Evolutionary conservation across 345 rosid genomes (phyloP).

Genomic region (Syzygium jambos): DNA sequence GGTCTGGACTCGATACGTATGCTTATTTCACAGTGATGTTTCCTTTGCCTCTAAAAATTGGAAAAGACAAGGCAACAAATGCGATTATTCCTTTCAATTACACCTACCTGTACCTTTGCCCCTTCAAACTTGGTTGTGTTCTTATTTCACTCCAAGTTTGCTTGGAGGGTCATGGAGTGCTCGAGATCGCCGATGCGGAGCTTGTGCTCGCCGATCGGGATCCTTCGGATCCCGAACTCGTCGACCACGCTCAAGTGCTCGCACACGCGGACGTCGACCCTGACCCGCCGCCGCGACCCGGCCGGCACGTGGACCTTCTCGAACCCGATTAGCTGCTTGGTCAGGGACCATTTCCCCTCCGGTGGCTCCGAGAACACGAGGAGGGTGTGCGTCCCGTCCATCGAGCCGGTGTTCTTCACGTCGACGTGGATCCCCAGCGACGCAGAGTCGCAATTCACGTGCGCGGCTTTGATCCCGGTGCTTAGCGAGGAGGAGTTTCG

Average conservation of each 20-base stretch:
- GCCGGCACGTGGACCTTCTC: conserved; percentile 56
- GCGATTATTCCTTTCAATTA: not conserved
- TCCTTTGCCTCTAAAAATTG: not conserved
- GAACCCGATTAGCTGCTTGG: conserved; percentile 62
- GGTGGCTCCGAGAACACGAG: conserved; percentile 64
- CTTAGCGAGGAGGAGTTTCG: conserved; percentile 19
- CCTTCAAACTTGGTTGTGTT: not conserved
- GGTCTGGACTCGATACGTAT: not conserved
- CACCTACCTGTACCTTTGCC: not conserved
- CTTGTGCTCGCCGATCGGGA: conserved; percentile 75
- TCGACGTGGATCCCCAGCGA: conserved; percentile 41
- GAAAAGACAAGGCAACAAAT: not conserved
- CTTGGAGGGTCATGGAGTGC: conserved; percentile 64
- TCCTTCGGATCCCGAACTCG: conserved; percentile 65
- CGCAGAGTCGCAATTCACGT: conserved; percentile 42
- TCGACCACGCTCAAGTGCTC: conserved; percentile 78
- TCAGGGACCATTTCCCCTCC: conserved; percentile 27
- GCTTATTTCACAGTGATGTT: not conserved
- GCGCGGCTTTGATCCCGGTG: conserved; percentile 34
- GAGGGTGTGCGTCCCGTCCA: conserved; percentile 74
- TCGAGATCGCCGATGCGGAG: conserved; percentile 62
- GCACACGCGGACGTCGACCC: conserved; percentile 51
- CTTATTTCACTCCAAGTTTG: not conserved
- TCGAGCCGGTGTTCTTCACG: conserved; percentile 53
- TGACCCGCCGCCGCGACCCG: conserved; percentile 37